A percentile compares a stretch with the other conserved stretches of the same genome.
phyloP scores from a whole-genome alignment of 306 rosid species.

The Pueraria montana region DNA sequence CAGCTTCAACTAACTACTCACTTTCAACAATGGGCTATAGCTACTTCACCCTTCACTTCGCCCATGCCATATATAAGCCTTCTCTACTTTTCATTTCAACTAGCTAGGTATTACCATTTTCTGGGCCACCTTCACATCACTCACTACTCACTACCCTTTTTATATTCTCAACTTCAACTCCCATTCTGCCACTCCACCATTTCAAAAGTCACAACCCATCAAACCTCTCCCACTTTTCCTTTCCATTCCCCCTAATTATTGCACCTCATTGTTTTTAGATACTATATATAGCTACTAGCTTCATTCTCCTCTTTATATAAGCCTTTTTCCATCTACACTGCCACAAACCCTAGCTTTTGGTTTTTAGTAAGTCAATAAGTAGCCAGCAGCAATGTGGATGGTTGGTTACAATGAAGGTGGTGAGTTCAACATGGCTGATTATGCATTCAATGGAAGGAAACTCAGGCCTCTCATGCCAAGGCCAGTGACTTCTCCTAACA shows the following conservation, averaged over 20 bases:
- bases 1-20: constrained; percentile 49
- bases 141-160: constrained; percentile 4
- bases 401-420: constrained; percentile 74
- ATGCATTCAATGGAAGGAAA: constrained; percentile 70
- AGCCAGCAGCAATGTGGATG: constrained; percentile 76
- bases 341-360: constrained; percentile 45
- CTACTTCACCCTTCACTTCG: constrained; percentile 7
- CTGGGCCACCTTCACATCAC: constrained; percentile 20
- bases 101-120: constrained; percentile 45
- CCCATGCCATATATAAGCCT: constrained; percentile 59
- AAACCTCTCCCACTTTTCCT: constrained; percentile 36
- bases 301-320: constrained; percentile 4
- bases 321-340: constrained; percentile 10
- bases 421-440: constrained; percentile 71
- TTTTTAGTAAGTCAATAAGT: background rate
- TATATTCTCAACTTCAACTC: constrained; percentile 37
- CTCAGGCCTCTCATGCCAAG: constrained; percentile 85
- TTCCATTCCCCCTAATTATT: constrained; percentile 2
- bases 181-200: constrained; percentile 26
- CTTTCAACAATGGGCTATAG: constrained; percentile 34
- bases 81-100: constrained; percentile 38
- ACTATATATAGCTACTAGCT: constrained; percentile 7
- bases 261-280: background rate
- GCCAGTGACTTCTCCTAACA: constrained; percentile 56
- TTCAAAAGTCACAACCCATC: background rate